Conservation (phyloP, 2,329 filamentous ascomycete species). For the Claviceps sp. region DNA sequence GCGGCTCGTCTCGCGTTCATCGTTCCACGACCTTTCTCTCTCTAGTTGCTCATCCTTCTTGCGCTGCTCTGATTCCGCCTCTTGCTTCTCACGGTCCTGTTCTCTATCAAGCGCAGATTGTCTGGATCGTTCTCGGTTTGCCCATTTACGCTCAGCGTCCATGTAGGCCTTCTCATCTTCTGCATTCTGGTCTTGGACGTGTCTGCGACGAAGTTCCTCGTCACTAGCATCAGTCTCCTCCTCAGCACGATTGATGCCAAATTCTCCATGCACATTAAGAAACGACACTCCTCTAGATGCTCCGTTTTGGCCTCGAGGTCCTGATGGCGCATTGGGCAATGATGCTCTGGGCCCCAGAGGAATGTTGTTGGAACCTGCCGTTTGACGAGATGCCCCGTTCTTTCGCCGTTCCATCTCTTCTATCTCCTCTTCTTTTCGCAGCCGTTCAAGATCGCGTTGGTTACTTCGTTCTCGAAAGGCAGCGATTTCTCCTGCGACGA, state of each 20-base stretch:
- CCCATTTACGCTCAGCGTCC: slow-evolving; percentile 80
- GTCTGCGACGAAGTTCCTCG: slow-evolving; percentile 65
- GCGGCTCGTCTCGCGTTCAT: slow-evolving; percentile 64
- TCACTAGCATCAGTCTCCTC: slow-evolving; percentile 83
- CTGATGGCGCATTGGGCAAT: slow-evolving; percentile 61
- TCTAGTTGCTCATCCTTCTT: slow-evolving; percentile 58
- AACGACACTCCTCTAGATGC: slow-evolving; percentile 48
- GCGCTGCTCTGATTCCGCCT: slow-evolving; percentile 50
- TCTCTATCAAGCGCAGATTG: slow-evolving; percentile 79
- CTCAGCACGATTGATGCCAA: slow-evolving; percentile 54
- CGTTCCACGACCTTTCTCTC: slow-evolving; percentile 61
- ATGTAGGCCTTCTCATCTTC: slow-evolving; percentile 71
- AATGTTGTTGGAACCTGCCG: slow-evolving; percentile 47
- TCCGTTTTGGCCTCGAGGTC: slow-evolving; percentile 52
- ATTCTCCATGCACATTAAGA: slow-evolving; percentile 73
- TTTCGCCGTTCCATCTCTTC: slow-evolving; percentile 72
- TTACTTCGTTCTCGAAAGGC: slow-evolving; percentile 89
- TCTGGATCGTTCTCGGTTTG: slow-evolving; percentile 73
- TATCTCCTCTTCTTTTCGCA: slow-evolving; percentile 81
- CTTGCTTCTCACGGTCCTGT: slow-evolving; percentile 63
- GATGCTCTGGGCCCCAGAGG: slow-evolving; percentile 24
- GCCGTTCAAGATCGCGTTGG: slow-evolving; percentile 72
- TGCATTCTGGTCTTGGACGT: slow-evolving; percentile 54
- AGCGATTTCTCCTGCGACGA: slow-evolving; percentile 84
- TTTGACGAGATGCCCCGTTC: slow-evolving; percentile 49